These are phyloP conservation scores for Durio zibethinus DNA, from an alignment of 345 rosid species.

Conservation along the genomic window DNA sequence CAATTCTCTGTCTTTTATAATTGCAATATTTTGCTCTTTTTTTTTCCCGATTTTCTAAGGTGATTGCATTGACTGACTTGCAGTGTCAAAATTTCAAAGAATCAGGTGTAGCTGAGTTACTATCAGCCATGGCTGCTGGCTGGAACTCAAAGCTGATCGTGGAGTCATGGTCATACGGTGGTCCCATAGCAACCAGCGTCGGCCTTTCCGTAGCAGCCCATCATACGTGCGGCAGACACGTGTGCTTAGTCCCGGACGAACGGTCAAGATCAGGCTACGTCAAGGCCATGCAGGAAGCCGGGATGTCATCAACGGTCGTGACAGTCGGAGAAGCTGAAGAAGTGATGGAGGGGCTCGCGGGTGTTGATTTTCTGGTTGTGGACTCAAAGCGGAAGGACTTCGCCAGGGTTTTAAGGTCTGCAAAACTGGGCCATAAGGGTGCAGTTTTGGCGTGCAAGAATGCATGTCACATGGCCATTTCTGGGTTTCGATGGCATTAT, in stretches of 20 bases:
- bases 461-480: slow-evolving; percentile 36
- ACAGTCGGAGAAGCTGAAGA: slow-evolving; percentile 55
- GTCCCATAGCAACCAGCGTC: slow-evolving; percentile 59
- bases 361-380: slow-evolving; percentile 73
- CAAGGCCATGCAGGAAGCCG: slow-evolving; percentile 35
- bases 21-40: neutral
- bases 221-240: slow-evolving; percentile 70
- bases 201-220: slow-evolving; percentile 70
- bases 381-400: slow-evolving; percentile 65
- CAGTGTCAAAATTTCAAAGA: slow-evolving; percentile 54
- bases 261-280: slow-evolving; percentile 55
- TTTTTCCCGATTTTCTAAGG: too few species aligned
- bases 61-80: neutral
- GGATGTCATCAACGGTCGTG: slow-evolving; percentile 30
- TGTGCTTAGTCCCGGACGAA: slow-evolving; percentile 77
- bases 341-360: slow-evolving; percentile 44
- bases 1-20: neutral
- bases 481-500: slow-evolving; percentile 59
- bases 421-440: slow-evolving; percentile 56
- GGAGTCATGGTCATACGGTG: slow-evolving; percentile 71
- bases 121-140: slow-evolving; percentile 89
- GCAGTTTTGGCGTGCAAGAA: slow-evolving; percentile 81
- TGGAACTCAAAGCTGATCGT: slow-evolving; percentile 73
- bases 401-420: slow-evolving; percentile 50
- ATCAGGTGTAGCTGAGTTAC: slow-evolving; percentile 68